Evolutionary conservation across 2,329 filamentous ascomycete genomes (phyloP), one percentile per base, ranked within the genome.

Genomic region (Rasamsonia emersonii): DNA sequence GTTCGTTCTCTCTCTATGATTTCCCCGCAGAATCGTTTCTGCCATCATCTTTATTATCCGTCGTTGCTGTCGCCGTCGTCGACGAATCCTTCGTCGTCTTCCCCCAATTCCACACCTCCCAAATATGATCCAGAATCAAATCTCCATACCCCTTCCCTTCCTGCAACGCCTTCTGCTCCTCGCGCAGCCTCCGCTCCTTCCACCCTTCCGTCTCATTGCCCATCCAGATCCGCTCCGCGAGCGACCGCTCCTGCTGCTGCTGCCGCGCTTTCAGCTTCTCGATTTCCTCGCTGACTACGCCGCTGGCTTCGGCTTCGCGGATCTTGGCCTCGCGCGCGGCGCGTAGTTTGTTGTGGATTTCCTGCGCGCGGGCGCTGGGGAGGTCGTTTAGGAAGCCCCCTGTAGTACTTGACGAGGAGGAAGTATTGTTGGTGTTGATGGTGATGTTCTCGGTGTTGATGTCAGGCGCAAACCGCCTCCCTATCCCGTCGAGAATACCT

Each of bases 81-180:
- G n/a, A n/a, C 27, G 33, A 31, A 19, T 35, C 26, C 10, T 40
- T 31, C 2, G 40, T 37, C 28, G 38, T 37, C 38, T 52, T 51
- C 20, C 54, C 52, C 53, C 51, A 56, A 38, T 54, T 62, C 60
- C 61, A 64, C 18, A 64, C 62, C 37, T 65, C 62, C 58, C 56
- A 62, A 26, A 66, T 55, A 54, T 66, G 57, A 37, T 65, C 59
- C 40, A 54, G 51, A 30, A 65, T 66, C 52, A 65, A 50, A 51
- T 60, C 57, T 0, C 58, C 53, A 49, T 66, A 66, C 2, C 61
- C 59, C 39, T 61, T 64, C 24, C 62, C 58, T 35, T 60, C 51
- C 30, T 50, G 48, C 36, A 65, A 39, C 19, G 61, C 61, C 47
- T 62, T 51, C 49, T 57, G 52, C 42, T 65, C 62, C 43, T 65